Base-by-base conservation (phyloP, 164 flowering plant species). In the Magnolia changhungtana region DNA sequence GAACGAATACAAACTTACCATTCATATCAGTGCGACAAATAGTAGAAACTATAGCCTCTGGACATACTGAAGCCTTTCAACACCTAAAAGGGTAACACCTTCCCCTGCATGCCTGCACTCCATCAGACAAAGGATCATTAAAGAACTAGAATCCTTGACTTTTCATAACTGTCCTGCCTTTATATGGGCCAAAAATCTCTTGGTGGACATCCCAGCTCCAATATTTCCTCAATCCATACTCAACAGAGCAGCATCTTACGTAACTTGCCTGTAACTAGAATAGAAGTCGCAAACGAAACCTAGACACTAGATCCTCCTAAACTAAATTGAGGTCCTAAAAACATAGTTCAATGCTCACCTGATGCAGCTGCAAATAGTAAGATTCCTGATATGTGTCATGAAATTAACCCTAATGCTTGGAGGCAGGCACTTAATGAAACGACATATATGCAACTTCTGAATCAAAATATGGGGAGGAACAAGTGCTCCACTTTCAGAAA, bases 401-500 rank as follows among this genome's bases (percentile, higher is more conserved):
- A 9, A 11, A 75, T 27, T 58, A 55, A 68, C 14, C 66, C 65
- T 78, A 74, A 49, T 49, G 18, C 80, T 51, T 68, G 68, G 20
- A n/a, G 27, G 58, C 59, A 11, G 27, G 37, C 72, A 67, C 29
- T 72, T 55, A 37, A 73, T 52, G 65, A 11, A 59, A 45, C 45
- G 70, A 27, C 63, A 75, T 71, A 31, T 72, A 79, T 74, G 68
- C 72, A 79, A 77, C 74, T 72, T 77, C 79, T 79, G 75, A 73
- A 81, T 73, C 64, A 77, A 81, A 78, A 72, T 51, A 74, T 73
- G 37, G 14, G 29, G 68, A 75, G 52, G 69, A 84, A 63, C 20
- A 51, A 79, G 78, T 49, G 74, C 72, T 80, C 79, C 84, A 76
- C 75, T 81, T 64, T 78, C 77, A 82, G 78, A 85, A 80, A 74